Percentiles rank a stretch among this genome's conserved stretches.
phyloP scores from a whole-genome alignment of 768 basidiomycete genomes.

The Leccinum olivaceopallidum region DNA sequence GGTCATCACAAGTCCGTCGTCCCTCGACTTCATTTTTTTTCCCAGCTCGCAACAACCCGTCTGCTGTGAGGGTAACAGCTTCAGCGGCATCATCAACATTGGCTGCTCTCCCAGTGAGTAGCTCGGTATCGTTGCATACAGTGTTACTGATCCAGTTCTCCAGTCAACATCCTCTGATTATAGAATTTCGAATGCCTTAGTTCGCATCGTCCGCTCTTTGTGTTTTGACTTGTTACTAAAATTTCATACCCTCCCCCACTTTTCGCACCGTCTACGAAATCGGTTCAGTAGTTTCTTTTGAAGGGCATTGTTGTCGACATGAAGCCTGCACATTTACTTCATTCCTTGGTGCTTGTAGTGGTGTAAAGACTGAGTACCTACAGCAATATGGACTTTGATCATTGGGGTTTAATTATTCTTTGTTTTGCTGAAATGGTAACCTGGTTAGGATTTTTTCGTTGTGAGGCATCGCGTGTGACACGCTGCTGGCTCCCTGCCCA shows the following conservation, averaged over 20 bases:
- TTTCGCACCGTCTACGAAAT: neutral
- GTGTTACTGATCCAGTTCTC: conserved; percentile 1
- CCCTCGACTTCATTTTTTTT: conserved; percentile 5
- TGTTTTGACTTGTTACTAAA: conserved; percentile 7
- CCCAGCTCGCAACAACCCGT: conserved; percentile 36
- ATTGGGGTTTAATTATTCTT: neutral
- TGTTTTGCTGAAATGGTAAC: neutral
- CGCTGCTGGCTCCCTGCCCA: neutral
- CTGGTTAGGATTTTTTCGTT: neutral
- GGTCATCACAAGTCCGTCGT: too few species aligned
- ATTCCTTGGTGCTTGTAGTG: neutral
- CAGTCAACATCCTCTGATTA: conserved; percentile 26
- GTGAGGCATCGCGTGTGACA: neutral
- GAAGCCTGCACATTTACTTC: neutral
- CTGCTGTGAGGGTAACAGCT: conserved; percentile 40
- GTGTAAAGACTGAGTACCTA: neutral
- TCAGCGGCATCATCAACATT: conserved; percentile 38
- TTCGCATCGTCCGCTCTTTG: conserved; percentile 21
- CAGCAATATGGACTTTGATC: neutral
- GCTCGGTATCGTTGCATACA: rapidly evolving
- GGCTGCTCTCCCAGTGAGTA: conserved; percentile 42
- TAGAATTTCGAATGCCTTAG: conserved; percentile 5
- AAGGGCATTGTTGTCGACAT: neutral
- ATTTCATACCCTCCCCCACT: conserved; percentile 14
- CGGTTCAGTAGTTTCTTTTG: neutral